phyloP scores from a whole-genome alignment of 768 basidiomycete species.

The Roridomyces roridus region DNA sequence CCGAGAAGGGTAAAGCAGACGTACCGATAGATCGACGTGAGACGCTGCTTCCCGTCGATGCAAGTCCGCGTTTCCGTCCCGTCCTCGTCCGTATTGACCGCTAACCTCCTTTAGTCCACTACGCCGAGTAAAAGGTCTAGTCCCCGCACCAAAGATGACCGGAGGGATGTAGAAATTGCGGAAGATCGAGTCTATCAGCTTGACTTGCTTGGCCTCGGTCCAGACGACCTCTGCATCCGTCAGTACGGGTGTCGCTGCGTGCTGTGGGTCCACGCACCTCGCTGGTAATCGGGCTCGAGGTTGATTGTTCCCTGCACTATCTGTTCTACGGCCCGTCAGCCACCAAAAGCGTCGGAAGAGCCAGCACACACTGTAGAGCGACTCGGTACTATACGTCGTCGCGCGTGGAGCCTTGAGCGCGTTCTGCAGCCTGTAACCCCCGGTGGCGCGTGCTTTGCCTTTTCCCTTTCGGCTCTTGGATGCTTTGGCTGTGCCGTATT shows the following conservation, averaged over 20 bases:
- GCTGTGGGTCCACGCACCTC: constrained; percentile 51
- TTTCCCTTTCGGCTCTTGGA: constrained; percentile 3
- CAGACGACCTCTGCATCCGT: constrained; percentile 70
- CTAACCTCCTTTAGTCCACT: constrained; percentile 35
- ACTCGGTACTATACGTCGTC: constrained; percentile 49
- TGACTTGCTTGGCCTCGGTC: constrained; percentile 76
- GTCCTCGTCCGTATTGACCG: constrained; percentile 59
- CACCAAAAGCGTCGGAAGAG: no score
- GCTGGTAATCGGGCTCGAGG: constrained; percentile 80
- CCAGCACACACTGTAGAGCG: constrained; percentile 31
- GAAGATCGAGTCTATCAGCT: constrained; percentile 78
- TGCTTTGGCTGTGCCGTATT: background rate
- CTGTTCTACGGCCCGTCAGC: no score
- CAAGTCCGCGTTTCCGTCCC: constrained; percentile 71
- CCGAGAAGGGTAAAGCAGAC: constrained; percentile 28
- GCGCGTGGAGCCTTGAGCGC: constrained; percentile 46
- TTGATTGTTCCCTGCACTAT: constrained; percentile 68
- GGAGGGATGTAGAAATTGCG: constrained; percentile 83
- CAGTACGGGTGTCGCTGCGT: background rate
- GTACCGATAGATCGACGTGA: constrained; percentile 76
- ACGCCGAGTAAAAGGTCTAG: no score
- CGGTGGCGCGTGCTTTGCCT: constrained; percentile 3
- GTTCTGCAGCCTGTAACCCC: constrained; percentile 35
- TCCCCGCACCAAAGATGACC: constrained; percentile 67
- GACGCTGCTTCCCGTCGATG: constrained; percentile 83